Evolutionary conservation across 441 rosid genomes (phyloP), one percentile per base, ranked within the genome.

Genomic region (Hura crepitans): DNA sequence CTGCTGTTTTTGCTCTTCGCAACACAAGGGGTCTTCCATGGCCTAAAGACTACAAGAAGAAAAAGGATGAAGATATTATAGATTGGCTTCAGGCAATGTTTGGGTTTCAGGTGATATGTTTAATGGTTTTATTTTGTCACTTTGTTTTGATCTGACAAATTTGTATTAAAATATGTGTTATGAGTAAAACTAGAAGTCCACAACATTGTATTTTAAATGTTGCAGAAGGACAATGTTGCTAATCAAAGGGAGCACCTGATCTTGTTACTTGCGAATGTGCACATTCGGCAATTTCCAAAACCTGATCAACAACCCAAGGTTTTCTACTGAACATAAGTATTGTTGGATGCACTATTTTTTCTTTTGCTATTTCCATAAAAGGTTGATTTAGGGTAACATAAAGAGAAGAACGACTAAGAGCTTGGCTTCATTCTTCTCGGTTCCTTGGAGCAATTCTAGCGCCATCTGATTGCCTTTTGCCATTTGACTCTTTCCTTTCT

Each of bases 11-110:
- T 78, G 96, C 92, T 23, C 97, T 96, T 66, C 97, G 99, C 56
- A 85, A 89, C 82, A 92, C 96, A 17, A 87, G 99, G 78, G 99
- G 98, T 75, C 96, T 96, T 79, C 99, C 98, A 23, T 93, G 99
- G 98, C 98, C 96, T 68, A 87, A 86, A 71, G 92, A 85, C 68
- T 80, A 85, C 85, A 83, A 86, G 76, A 87, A 78, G 82, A 95
- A 88, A 83, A 89, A 83, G 75, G 94, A 89, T 55, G 97, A 87
- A 62, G 99, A 96, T 78, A 85, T 96, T 83, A 86, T 96, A 61
- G 99, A 96, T 80, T 96, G 99, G 99, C 98, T 96, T 79, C 97
- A 87, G 45, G 89, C 83, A 53, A 93, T 91, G 96, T 96, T 96
- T 86, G 99, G 99, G 65, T 96, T 96, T 86, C 99, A 96, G 96